Base-by-base conservation (phyloP, 2,329 filamentous ascomycete genomes). In the Aspergillus tubingensis region DNA sequence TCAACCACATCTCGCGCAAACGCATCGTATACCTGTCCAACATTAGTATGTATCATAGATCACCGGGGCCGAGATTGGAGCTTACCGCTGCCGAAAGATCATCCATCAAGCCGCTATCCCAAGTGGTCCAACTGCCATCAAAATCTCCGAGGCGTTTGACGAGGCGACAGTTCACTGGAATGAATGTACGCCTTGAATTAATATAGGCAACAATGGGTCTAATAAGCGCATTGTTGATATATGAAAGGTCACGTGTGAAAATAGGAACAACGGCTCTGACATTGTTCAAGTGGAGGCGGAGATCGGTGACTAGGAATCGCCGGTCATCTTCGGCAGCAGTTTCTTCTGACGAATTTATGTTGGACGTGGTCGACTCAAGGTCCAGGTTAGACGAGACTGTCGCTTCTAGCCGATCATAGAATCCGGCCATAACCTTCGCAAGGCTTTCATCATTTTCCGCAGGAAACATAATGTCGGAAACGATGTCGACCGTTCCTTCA, bases 201-300 rank as follows among this genome's bases (percentile, higher is more conserved):
- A 99, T 98, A 75, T 98, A 99, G 6, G 95, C 95, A 43, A 99
- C 93, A 62, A 99, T 99, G 15, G 95, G 95, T 4, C 95, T 88
- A 38, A 98, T 91, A 4, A 98, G 87, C 1, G 95, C 92, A 75
- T 96, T 96, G 77, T 97, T 98, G 70, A 97, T 90, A 75, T 98
- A 99, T 0, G 92, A 96, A 52, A 98, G 86, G 72, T 97, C 90
- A 15, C 87, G 89, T 1, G 91, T 96, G 79, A 99, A 98, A 54
- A 98, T 85, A 0, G 95, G 95, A 1, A 99, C 93, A 2, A 90
- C 89, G 27, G 95, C 95, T 67, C 92, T 91, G 48, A 97, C 92
- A 67, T 97, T 92, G 78, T 97, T 98, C 63, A 99, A 86, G 72
- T 97, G 91, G 62, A 98, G 89, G n/a, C 92, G 88, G 53, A 99